These are phyloP conservation scores for Berberis vulgaris DNA, from an alignment of 164 flowering plant genomes.

Conservation along the genomic window DNA sequence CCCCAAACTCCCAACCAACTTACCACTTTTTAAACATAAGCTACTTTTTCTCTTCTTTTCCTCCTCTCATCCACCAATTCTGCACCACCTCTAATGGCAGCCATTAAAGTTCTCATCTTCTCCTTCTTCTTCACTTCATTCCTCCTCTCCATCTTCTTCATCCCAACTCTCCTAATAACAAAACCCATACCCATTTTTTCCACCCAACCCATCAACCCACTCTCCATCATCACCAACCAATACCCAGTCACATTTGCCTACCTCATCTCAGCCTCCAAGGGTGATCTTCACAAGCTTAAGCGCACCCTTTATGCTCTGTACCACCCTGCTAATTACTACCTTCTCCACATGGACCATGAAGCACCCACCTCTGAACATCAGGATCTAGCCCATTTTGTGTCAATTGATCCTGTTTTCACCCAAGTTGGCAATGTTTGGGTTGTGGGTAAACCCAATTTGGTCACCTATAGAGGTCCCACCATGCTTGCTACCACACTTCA, in stretches of 20 bases:
- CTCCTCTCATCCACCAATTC: background rate
- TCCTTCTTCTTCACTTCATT: slow-evolving; percentile 38
- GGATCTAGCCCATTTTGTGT: slow-evolving; percentile 41
- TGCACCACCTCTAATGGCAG: slow-evolving; percentile 19
- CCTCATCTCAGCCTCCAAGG: slow-evolving; percentile 75
- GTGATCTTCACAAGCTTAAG: slow-evolving; percentile 49
- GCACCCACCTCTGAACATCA: slow-evolving; percentile 46
- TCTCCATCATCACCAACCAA: slow-evolving; percentile 3
- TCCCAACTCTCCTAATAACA: slow-evolving; percentile 23
- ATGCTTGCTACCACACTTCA: slow-evolving; percentile 89
- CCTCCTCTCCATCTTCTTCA: slow-evolving; percentile 33
- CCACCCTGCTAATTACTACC: slow-evolving; percentile 72
- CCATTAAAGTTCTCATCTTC: slow-evolving; percentile 32
- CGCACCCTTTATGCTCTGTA: slow-evolving; percentile 53
- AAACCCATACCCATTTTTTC: slow-evolving; percentile 17
- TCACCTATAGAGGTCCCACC: slow-evolving; percentile 91
- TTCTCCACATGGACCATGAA: slow-evolving; percentile 61
- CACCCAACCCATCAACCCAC: slow-evolving; percentile 11
- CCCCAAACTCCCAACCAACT: background rate
- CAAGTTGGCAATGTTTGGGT: slow-evolving; percentile 70
- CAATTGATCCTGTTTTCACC: slow-evolving; percentile 33
- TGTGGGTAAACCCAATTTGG: slow-evolving; percentile 63
- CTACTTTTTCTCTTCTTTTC: background rate
- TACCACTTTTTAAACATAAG: background rate
- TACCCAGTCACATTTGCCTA: slow-evolving; percentile 71